These are phyloP conservation scores for Cicer pinnatifidum DNA, from an alignment of 306 rosid genomes.

Conservation along the genomic window DNA sequence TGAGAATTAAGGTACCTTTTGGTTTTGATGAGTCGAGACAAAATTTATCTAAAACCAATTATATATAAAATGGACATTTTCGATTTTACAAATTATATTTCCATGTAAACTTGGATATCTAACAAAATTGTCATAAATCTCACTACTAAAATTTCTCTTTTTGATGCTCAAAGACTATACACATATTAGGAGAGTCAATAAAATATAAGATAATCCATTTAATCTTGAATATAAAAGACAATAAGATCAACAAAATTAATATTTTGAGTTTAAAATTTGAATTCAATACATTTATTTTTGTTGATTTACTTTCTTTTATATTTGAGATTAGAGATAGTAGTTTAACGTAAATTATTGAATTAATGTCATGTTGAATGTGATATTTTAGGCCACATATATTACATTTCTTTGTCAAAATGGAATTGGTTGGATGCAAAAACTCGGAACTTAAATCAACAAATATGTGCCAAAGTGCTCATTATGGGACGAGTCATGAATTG, in stretches of 20 bases:
- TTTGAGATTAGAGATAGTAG: background rate
- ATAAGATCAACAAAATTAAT: too few relatives aligned
- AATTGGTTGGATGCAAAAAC: conserved; percentile 4
- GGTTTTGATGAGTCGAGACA: too few relatives aligned
- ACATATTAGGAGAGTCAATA: background rate
- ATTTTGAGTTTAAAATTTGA: too few relatives aligned
- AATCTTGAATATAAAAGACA: too few relatives aligned
- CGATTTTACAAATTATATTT: background rate
- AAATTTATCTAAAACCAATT: too few relatives aligned
- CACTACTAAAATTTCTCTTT: background rate
- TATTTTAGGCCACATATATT: conserved; percentile 22
- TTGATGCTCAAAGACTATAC: conserved; percentile 13
- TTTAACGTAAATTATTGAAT: conserved; percentile 10
- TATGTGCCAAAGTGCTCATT: conserved; percentile 9
- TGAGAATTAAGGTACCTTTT: too few relatives aligned
- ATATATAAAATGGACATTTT: background rate
- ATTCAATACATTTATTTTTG: too few relatives aligned
- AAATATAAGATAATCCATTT: background rate
- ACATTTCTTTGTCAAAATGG: conserved; percentile 28
- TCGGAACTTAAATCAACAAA: background rate
- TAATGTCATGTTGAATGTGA: conserved; percentile 12
- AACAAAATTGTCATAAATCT: background rate
- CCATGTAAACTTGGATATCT: background rate
- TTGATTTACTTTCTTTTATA: too few relatives aligned
- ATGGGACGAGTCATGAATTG: conserved; percentile 29